Evolutionary conservation across 1,284 basidiomycete genomes (phyloP).

Genomic region (Papiliotrema nemorosa): DNA sequence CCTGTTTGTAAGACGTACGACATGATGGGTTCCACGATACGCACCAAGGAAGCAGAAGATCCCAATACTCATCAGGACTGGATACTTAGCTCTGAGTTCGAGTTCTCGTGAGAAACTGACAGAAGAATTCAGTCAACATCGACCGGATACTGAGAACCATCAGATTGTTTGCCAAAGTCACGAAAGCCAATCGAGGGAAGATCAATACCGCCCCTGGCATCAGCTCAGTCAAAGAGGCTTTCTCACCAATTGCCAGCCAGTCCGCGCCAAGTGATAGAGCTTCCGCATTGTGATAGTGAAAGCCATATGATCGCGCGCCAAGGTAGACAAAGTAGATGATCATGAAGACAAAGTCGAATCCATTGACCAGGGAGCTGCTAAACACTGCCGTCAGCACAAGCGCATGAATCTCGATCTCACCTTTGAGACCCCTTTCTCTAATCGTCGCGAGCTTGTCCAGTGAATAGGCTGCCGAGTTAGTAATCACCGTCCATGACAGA

Average conservation of each 20-base stretch:
- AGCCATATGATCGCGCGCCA: slow-evolving; percentile 66
- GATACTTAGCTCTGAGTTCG: slow-evolving; percentile 57
- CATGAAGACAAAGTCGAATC: slow-evolving; percentile 81
- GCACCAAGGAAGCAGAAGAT: slow-evolving; percentile 62
- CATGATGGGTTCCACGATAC: background rate
- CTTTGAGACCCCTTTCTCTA: slow-evolving; percentile 85
- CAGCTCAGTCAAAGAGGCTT: background rate
- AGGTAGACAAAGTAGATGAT: slow-evolving; percentile 69
- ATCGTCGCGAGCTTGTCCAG: slow-evolving; percentile 89
- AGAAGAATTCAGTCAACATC: slow-evolving; percentile 50
- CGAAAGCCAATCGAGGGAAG: slow-evolving; percentile 83
- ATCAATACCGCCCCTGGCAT: slow-evolving; percentile 72
- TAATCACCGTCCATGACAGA: background rate
- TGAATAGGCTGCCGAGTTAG: slow-evolving; percentile 61
- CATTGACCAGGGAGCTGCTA: slow-evolving; percentile 56
- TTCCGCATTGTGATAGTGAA: slow-evolving; percentile 57
- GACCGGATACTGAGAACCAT: slow-evolving; percentile 52
- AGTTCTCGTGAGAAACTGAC: slow-evolving; percentile 48
- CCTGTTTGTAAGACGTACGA: slow-evolving; percentile 51
- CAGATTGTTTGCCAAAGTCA: slow-evolving; percentile 79
- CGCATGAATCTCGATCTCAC: slow-evolving; percentile 13
- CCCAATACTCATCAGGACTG: slow-evolving; percentile 74
- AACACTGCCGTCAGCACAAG: slow-evolving; percentile 25
- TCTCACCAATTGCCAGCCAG: slow-evolving; percentile 39
- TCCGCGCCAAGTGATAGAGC: slow-evolving; percentile 55